Evolutionary conservation across 2,329 filamentous ascomycete genomes (phyloP), one percentile per base, ranked within the genome.

Genomic region (Pseudocercospora cruenta): DNA sequence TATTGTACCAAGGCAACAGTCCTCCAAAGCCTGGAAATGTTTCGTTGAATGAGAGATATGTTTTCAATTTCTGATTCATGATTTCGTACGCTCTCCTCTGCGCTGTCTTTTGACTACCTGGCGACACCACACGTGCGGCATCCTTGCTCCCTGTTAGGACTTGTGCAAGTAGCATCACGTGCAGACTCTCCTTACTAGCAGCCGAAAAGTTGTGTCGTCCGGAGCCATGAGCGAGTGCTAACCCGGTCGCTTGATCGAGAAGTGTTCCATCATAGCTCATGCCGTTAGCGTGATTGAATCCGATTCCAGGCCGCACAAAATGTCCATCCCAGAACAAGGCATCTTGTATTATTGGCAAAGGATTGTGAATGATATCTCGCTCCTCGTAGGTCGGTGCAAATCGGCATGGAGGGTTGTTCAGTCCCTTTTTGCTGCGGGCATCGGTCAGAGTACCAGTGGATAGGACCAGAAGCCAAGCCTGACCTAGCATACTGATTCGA

Each of bases 281-380:
- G 58, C 80, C 81, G 64, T 82, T 82, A 16, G 70, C 71, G 2
- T 72, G 66, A 63, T 82, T 82, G 69, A 81, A 82, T 9, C 76
- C 74, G 2, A 82, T 73, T 22, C 79, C 75, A 58, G 81, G 77
- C 58, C 79, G 78, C 60, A 82, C 80, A 36, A 82, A 82, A 24
- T 79, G 76, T n/a, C 79, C 80, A 66, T 83, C 81, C 80, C 80
- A 82, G 67, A 78, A 81, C 14, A 82, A 65, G 16, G 82, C 66
- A 58, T 81, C 76, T 68, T 73, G 76, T 26, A 77, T 72, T 28
- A 82, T 81, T 1, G 72, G 70, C 9, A 75, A 69, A 0, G 78
- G 69, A 6, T 74, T 65, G 12, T 70, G 60, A 4, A 81, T 67
- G 6, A 78, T 70, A 8, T 78, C 70, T 2, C 69, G 31, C n/a